Evolutionary conservation across 306 rosid species (phyloP).

Genomic region (Sophora flavescens): DNA sequence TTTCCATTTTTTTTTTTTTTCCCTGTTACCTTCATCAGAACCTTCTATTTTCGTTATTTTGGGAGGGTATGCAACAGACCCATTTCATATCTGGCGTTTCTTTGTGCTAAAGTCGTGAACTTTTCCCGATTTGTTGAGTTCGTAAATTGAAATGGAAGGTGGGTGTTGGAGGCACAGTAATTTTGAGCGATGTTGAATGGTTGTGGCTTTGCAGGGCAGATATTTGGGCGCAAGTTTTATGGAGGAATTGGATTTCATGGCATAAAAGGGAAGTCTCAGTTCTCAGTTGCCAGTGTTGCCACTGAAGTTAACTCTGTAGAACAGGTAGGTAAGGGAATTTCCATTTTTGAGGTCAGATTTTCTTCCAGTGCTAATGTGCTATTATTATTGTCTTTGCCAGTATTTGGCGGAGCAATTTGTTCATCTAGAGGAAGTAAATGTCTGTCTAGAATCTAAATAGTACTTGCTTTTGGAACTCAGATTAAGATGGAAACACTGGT

Average conservation of each 20-base stretch:
- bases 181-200: slow-evolving; percentile 9
- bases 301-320: slow-evolving; percentile 68
- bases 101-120: slow-evolving; percentile 12
- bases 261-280: slow-evolving; percentile 63
- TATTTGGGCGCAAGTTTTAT: slow-evolving; percentile 54
- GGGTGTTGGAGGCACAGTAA: slow-evolving; percentile 35
- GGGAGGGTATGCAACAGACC: slow-evolving; percentile 13
- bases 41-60: background rate
- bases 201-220: slow-evolving; percentile 59
- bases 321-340: slow-evolving; percentile 56
- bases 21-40: too few species aligned
- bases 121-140: slow-evolving; percentile 19
- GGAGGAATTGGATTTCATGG: slow-evolving; percentile 62
- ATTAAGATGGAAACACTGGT: background rate
- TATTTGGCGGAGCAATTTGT: too few species aligned
- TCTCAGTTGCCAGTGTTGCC: slow-evolving; percentile 69
- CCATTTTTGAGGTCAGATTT: background rate
- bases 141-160: background rate
- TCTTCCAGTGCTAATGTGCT: background rate
- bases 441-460: too few species aligned
- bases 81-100: slow-evolving; percentile 39
- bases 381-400: too few species aligned
- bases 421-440: too few species aligned
- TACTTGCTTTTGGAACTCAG: too few species aligned
- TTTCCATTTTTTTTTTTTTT: background rate